These are phyloP conservation scores for Saccharomyces hybrid DNA, from an alignment of 1,139 yeast species.

Conservation along the genomic window DNA sequence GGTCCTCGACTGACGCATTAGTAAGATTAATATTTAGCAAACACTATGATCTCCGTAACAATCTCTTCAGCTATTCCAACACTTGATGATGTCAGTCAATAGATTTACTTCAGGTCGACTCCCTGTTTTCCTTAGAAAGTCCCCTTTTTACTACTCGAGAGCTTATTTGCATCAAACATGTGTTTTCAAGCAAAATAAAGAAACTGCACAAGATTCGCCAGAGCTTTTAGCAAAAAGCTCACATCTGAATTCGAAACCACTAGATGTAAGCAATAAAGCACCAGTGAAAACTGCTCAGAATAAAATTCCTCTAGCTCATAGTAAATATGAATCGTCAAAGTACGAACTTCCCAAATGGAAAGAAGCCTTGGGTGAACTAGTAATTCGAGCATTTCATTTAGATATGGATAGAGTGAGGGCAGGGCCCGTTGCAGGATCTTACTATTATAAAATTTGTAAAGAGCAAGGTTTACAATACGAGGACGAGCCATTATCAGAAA, in stretches of 20 bases:
- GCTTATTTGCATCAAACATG: slow-evolving; percentile 5
- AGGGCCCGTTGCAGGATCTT: slow-evolving; percentile 89
- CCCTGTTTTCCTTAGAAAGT: background rate
- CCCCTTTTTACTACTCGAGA: slow-evolving; percentile 1
- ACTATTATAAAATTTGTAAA: slow-evolving; percentile 80
- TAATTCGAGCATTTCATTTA: slow-evolving; percentile 57
- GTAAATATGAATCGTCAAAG: slow-evolving; percentile 49
- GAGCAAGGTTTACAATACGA: slow-evolving; percentile 72
- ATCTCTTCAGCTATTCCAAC: background rate
- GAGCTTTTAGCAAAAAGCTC: slow-evolving; percentile 17
- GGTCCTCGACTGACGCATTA: background rate
- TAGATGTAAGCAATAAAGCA: slow-evolving; percentile 10
- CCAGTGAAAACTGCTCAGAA: background rate
- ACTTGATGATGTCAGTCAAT: background rate
- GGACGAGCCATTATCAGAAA: slow-evolving; percentile 54
- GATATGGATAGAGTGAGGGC: slow-evolving; percentile 92
- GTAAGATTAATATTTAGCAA: background rate
- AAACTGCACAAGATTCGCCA: slow-evolving; percentile 13
- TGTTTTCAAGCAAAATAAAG: slow-evolving; percentile 3
- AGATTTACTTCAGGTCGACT: background rate
- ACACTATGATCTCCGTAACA: background rate
- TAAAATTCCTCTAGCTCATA: slow-evolving; percentile 34
- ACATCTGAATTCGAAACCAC: slow-evolving; percentile 14
- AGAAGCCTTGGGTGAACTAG: slow-evolving; percentile 61
- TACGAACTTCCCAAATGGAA: slow-evolving; percentile 63